phyloP scores from a whole-genome alignment of 129 eudicot species.

The Chrysanthemum lavandulifolium region DNA sequence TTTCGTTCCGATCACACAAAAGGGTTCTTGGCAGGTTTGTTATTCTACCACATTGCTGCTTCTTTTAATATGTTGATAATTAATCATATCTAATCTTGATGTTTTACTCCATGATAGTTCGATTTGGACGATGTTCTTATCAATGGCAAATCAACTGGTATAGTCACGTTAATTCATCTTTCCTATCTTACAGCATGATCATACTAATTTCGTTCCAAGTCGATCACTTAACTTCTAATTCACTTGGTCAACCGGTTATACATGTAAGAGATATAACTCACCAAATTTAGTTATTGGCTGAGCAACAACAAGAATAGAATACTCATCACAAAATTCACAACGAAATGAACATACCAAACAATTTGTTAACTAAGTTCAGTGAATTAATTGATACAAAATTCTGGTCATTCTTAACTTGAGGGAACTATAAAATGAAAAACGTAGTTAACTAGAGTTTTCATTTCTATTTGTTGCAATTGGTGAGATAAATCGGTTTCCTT shows the following conservation, averaged over 20 bases:
- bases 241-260: too few species aligned
- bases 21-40: conserved; percentile 89
- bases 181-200: too few species aligned
- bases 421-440: too few species aligned
- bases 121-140: conserved; percentile 66
- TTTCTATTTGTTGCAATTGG: conserved; percentile 2
- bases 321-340: too few species aligned
- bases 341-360: too few species aligned
- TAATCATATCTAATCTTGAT: background rate
- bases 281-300: too few species aligned
- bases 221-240: background rate
- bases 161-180: background rate
- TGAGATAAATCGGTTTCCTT: background rate
- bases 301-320: too few species aligned
- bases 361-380: too few species aligned
- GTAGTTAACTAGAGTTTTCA: background rate
- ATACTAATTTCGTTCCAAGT: background rate
- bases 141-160: conserved; percentile 63
- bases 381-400: too few species aligned
- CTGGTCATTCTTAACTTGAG: too few species aligned
- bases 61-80: background rate
- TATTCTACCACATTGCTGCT: background rate
- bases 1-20: conserved; percentile 60
- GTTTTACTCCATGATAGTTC: conserved; percentile 34
- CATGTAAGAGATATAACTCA: too few species aligned